Percentiles rank a stretch among this genome's conserved stretches.
These are phyloP conservation scores for Backusella luteola DNA, from an alignment of 192 early-diverging fungal species.

Conservation along the genomic window DNA sequence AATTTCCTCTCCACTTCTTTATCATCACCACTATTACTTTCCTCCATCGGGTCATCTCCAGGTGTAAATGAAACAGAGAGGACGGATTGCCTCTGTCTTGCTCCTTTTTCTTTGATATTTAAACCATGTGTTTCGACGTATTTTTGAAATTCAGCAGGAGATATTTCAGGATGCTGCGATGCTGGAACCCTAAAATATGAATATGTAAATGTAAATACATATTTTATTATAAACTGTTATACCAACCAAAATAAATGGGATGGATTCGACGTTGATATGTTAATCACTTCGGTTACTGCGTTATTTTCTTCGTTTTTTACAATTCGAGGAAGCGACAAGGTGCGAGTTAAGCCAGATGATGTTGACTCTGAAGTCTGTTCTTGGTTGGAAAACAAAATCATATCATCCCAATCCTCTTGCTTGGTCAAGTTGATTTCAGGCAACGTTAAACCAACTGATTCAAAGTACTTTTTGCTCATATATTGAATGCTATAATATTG, in stretches of 20 bases:
- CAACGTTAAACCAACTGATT: not conserved
- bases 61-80: conserved; percentile 32
- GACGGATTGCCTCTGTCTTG: conserved; percentile 25
- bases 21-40: not conserved
- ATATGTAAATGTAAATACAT: not conserved
- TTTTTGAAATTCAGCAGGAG: conserved; percentile 31
- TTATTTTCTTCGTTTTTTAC: conserved; percentile 1
- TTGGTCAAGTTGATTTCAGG: conserved; percentile 10
- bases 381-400: not conserved
- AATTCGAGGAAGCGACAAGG: conserved; percentile 7
- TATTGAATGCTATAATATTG: not conserved
- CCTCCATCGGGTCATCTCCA: not conserved
- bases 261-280: conserved; percentile 27
- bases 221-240: not conserved
- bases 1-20: not conserved
- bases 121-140: conserved; percentile 28
- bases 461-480: not conserved
- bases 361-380: not conserved
- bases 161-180: conserved; percentile 32
- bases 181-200: conserved; percentile 25
- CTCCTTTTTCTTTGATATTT: conserved; percentile 1
- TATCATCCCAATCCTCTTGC: conserved; percentile 2
- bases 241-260: conserved; percentile 32
- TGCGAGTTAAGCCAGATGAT: not conserved
- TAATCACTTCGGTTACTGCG: conserved; percentile 22